Base-by-base conservation (phyloP, 2,329 filamentous ascomycete species). In the Aspergillus costaricaensis region DNA sequence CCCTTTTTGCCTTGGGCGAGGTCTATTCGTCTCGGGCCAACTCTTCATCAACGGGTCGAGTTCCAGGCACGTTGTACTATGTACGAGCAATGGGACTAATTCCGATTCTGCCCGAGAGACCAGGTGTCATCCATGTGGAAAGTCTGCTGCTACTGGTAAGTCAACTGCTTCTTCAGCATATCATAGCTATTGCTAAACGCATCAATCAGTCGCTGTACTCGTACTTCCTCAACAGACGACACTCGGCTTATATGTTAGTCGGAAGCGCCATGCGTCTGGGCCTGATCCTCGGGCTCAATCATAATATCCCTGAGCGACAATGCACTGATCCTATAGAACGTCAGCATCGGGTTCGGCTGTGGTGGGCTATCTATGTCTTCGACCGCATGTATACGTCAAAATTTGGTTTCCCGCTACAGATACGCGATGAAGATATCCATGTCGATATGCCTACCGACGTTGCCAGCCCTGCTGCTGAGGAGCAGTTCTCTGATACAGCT, bases 301-400 rank as follows among this genome's bases (percentile, higher is more conserved):
- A 78, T 15, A 63, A 73, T 17, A 67, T 74, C 15, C 69, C 72
- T 5, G 65, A 63, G 41, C 60, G 57, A n/a, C 67, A 70, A 52
- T 64, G 63, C n/a, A 57, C 68, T 7, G 64, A 69, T 41, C 58
- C 70, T 6, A 70, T 70, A 4, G 80, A 80, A 4, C 64, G 68
- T 14, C 61, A 74, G 51, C 69, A 73, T 30, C 67, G 71, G 1
- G 64, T 71, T 19, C 66, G 72, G 0, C 61, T 74, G 9, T 74
- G 72, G 72, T 74, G 72, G 72, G 63, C 68, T 7, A 68, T 74
- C 1, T 75, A 73, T 41, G 65, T 72, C 7, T 69, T 70, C 23
- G 72, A 74, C 44, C 74, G 80, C 1, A 76, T 82, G 67, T 81
- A 74, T 68, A 77, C 78, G 1, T 77, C 78, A 0, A 79, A 80